phyloP scores from a whole-genome alignment of 768 basidiomycete genomes.

The Mycena vulgaris region DNA sequence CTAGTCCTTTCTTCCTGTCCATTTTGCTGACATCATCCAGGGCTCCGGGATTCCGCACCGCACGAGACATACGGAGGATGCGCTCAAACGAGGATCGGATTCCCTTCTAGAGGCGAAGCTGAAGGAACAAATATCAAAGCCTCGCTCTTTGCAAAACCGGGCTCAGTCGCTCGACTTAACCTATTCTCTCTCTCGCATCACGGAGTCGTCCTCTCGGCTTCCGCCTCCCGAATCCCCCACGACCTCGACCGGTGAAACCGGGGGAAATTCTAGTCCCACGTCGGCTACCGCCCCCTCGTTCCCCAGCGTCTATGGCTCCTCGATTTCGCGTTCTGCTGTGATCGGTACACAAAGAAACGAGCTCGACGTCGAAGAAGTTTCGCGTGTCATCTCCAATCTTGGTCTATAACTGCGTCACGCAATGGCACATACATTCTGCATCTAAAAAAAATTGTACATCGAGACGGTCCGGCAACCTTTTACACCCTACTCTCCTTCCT shows the following conservation, averaged over 20 bases:
- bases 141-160: conserved; percentile 86
- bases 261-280: conserved; percentile 84
- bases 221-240: conserved; percentile 87
- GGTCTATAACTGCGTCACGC: conserved; percentile 62
- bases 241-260: conserved; percentile 81
- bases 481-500: conserved; percentile 34
- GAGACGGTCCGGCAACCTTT: conserved; percentile 19
- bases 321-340: conserved; percentile 62
- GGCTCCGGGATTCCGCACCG: conserved; percentile 80
- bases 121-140: conserved; percentile 83
- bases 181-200: conserved; percentile 86
- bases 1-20: conserved; percentile 30
- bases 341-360: conserved; percentile 61
- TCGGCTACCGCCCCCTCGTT: conserved; percentile 86
- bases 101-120: conserved; percentile 88
- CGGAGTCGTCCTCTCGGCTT: conserved; percentile 73
- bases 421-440: conserved; percentile 25
- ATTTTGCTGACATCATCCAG: conserved; percentile 51
- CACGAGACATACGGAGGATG: conserved; percentile 80
- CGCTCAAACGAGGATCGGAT: conserved; percentile 86
- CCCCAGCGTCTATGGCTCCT: conserved; percentile 87
- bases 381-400: conserved; percentile 84
- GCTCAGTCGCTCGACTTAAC: conserved; percentile 93
- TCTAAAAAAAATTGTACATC: conserved; percentile 34
- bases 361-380: conserved; percentile 79